These are phyloP conservation scores for Fraxinus nigra DNA, from an alignment of 305 asterid genomes.

Conservation along the genomic window DNA sequence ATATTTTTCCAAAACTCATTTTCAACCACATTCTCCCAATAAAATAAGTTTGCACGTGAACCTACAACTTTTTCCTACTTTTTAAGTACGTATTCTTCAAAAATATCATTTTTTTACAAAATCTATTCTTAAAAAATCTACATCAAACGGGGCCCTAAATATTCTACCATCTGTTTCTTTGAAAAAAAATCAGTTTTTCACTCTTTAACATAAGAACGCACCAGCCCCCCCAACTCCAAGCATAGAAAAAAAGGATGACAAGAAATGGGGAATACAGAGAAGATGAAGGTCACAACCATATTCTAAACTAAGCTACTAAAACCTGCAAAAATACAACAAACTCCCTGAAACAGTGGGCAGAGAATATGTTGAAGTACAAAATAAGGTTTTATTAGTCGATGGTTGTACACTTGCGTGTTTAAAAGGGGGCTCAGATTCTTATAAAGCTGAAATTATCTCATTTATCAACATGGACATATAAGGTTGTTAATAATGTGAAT, in stretches of 20 bases:
- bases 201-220: neutral
- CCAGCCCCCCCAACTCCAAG: neutral
- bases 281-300: neutral
- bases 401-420: neutral
- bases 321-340: neutral
- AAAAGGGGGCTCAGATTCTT: neutral
- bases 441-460: neutral
- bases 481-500: neutral
- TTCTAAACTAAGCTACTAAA: neutral
- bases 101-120: neutral
- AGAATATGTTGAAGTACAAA: neutral
- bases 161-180: neutral
- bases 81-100: neutral
- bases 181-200: neutral
- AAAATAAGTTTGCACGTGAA: neutral
- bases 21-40: neutral
- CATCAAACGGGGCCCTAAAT: neutral
- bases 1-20: neutral
- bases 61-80: neutral
- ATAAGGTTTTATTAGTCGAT: neutral
- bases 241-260: neutral
- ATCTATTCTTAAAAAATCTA: neutral
- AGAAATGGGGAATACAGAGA: neutral
- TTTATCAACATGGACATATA: neutral
- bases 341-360: neutral